Conservation (phyloP, 306 rosid species). For the Vigna hirtella region DNA sequence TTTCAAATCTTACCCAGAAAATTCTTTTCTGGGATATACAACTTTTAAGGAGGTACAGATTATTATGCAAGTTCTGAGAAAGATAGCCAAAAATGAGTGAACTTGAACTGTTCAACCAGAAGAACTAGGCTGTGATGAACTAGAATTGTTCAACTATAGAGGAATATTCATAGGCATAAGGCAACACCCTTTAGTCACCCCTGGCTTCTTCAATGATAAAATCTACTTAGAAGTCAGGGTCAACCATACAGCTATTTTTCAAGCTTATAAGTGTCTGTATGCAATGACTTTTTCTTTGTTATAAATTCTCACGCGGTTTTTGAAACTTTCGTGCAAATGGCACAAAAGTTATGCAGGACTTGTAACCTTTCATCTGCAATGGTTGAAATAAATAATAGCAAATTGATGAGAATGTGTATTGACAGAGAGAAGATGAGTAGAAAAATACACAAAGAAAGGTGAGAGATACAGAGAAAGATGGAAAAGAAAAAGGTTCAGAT, state of each 20-base stretch:
- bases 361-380: not conserved
- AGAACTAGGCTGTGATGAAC: conserved; percentile 11
- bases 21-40: conserved; percentile 21
- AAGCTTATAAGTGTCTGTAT: not conserved
- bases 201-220: not conserved
- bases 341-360: not conserved
- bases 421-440: not conserved
- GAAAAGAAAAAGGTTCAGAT: not conserved
- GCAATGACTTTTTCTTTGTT: conserved; percentile 22
- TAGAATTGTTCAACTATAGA: conserved; percentile 23
- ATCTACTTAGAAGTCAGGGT: conserved; percentile 31
- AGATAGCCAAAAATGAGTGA: conserved; percentile 15
- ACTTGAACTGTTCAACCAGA: conserved; percentile 20
- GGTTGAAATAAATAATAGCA: not conserved
- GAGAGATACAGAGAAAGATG: conserved; percentile 3
- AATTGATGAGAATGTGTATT: not conserved
- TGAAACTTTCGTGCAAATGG: conserved; percentile 34
- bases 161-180: not conserved
- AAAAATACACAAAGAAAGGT: not conserved
- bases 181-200: conserved; percentile 14
- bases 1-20: conserved; percentile 29
- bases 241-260: conserved; percentile 35
- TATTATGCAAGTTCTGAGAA: conserved; percentile 27
- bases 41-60: conserved; percentile 27
- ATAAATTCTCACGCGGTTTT: conserved; percentile 30